Percentiles rank a stretch among this genome's conserved stretches.
These are phyloP conservation scores for Brasenia schreberi DNA, from an alignment of 164 flowering plant genomes.

Conservation along the genomic window DNA sequence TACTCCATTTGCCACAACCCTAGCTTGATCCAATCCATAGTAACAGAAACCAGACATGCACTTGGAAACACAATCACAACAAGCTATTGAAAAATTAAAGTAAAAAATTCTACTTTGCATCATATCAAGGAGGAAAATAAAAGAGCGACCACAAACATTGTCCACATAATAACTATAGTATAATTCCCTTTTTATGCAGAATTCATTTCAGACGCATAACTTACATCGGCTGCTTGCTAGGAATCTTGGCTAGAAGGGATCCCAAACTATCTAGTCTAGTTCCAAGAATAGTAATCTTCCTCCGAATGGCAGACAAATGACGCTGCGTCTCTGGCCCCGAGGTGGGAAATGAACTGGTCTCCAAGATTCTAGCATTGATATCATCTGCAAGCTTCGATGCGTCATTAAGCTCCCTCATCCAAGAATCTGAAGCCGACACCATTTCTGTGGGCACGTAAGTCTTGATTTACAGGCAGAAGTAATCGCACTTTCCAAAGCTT, in stretches of 20 bases:
- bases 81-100: too few species aligned
- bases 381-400: constrained; percentile 82
- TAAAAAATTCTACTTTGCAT: too few species aligned
- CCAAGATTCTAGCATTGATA: constrained; percentile 64
- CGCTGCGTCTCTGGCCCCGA: constrained; percentile 88
- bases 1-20: too few species aligned
- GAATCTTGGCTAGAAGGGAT: constrained; percentile 57
- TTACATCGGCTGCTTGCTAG: constrained; percentile 68
- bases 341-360: constrained; percentile 38
- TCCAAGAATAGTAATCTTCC: constrained; percentile 77
- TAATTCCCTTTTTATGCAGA: too few species aligned
- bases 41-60: too few species aligned
- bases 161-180: too few species aligned
- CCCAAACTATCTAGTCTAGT: constrained; percentile 79
- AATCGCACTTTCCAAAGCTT: too few species aligned
- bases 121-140: too few species aligned
- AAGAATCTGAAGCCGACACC: constrained; percentile 68
- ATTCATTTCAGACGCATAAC: constrained; percentile 9
- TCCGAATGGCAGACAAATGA: constrained; percentile 59
- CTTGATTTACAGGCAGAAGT: too few species aligned
- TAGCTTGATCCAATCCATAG: too few species aligned
- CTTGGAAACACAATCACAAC: too few species aligned
- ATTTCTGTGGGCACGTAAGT: constrained; percentile 23
- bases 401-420: constrained; percentile 79
- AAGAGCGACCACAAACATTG: too few species aligned